phyloP scores from a whole-genome alignment of 2,329 filamentous ascomycete species.

The Emergomyces orientalis region DNA sequence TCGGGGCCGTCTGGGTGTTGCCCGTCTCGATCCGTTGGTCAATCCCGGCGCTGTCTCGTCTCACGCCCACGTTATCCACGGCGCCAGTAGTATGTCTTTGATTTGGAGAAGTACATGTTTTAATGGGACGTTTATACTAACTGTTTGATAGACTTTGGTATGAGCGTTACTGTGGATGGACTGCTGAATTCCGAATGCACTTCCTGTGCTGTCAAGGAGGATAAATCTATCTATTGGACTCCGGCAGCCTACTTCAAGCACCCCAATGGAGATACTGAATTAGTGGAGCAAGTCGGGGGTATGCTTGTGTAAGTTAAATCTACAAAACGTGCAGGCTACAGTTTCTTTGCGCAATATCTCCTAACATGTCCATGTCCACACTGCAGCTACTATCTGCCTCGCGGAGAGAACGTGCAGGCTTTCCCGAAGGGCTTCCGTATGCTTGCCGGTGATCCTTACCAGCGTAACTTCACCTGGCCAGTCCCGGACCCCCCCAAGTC shows the following conservation, averaged over 20 bases:
- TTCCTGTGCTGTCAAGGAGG: slow-evolving; percentile 68
- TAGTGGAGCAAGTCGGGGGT: slow-evolving; percentile 67
- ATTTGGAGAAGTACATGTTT: neutral
- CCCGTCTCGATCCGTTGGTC: slow-evolving; percentile 69
- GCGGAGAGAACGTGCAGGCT: slow-evolving; percentile 54
- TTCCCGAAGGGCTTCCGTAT: slow-evolving; percentile 74
- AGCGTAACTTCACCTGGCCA: slow-evolving; percentile 60
- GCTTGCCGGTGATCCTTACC: slow-evolving; percentile 63
- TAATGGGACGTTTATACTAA: slow-evolving; percentile 11
- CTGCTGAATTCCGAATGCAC: slow-evolving; percentile 61
- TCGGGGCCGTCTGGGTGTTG: slow-evolving; percentile 57
- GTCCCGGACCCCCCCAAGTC: slow-evolving; percentile 62
- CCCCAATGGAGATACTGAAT: slow-evolving; percentile 54
- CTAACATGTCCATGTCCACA: slow-evolving; percentile 11
- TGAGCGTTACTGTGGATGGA: slow-evolving; percentile 47
- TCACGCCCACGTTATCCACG: slow-evolving; percentile 68
- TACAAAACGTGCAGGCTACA: neutral
- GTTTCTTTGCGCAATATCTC: slow-evolving; percentile 2
- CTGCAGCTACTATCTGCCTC: slow-evolving; percentile 72
- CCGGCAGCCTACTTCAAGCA: slow-evolving; percentile 71
- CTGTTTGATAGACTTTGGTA: slow-evolving; percentile 50
- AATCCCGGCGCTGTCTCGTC: slow-evolving; percentile 48
- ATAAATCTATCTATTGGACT: slow-evolving; percentile 84
- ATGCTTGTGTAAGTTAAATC: slow-evolving; percentile 62
- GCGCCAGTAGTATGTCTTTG: slow-evolving; percentile 58